phyloP scores from a whole-genome alignment of 371 early-diverging fungal species.

The Apophysomyces variabilis region DNA sequence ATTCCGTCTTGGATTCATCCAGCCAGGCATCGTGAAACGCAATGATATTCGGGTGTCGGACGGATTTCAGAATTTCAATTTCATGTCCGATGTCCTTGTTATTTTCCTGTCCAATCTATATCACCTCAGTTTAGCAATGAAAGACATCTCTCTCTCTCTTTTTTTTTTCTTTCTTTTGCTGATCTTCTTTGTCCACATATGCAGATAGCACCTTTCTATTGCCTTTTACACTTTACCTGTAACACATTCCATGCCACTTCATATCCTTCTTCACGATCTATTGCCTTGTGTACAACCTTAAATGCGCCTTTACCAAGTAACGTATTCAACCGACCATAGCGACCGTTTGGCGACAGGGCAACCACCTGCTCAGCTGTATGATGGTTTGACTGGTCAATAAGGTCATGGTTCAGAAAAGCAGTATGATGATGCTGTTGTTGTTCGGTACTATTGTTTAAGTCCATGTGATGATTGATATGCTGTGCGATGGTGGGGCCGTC shows the following conservation, averaged over 20 bases:
- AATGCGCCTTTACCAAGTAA: constrained; percentile 79
- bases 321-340: constrained; percentile 69
- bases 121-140: not conserved
- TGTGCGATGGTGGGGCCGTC: constrained; percentile 27
- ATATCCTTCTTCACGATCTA: constrained; percentile 90
- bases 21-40: constrained; percentile 82
- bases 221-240: constrained; percentile 47
- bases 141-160: constrained; percentile 13
- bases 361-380: constrained; percentile 69
- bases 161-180: constrained; percentile 19
- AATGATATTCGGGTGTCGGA: constrained; percentile 90
- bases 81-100: constrained; percentile 77
- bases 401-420: constrained; percentile 19
- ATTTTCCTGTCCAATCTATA: constrained; percentile 65
- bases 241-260: constrained; percentile 94
- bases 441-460: constrained; percentile 16
- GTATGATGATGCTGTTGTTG: constrained; percentile 21
- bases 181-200: constrained; percentile 46
- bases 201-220: constrained; percentile 20
- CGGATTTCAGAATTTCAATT: constrained; percentile 78
- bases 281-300: constrained; percentile 91
- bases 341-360: constrained; percentile 70
- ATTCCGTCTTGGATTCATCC: constrained; percentile 64
- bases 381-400: constrained; percentile 44
- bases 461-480: constrained; percentile 27